These are phyloP conservation scores for Halophytophthora polymorphica DNA, from an alignment of 352 stramenopile genomes.

Conservation along the genomic window DNA sequence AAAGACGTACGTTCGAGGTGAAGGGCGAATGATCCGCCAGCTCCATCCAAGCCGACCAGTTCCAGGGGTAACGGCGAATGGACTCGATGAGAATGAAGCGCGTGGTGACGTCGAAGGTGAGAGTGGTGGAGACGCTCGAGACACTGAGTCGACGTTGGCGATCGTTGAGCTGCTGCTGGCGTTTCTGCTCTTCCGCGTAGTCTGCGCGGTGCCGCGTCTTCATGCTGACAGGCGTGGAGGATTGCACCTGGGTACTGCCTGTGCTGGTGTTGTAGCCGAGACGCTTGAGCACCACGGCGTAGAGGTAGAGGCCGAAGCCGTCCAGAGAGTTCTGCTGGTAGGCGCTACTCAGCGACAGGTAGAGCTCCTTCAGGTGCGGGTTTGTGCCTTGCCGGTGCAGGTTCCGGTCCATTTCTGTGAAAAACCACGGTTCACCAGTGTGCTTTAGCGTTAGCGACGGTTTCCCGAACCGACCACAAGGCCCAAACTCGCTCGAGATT, in stretches of 20 bases:
- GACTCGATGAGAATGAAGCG: constrained; percentile 69
- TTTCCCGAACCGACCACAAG: not conserved
- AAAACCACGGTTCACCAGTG: not conserved
- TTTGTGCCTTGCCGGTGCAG: constrained; percentile 50
- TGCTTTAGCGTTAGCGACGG: not conserved
- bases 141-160: constrained; percentile 15
- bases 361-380: constrained; percentile 72
- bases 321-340: constrained; percentile 61
- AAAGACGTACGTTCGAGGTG: constrained; percentile 36
- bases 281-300: constrained; percentile 66
- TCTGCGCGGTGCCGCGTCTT: constrained; percentile 25
- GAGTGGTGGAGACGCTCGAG: constrained; percentile 9
- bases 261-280: constrained; percentile 62
- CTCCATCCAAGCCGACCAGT: constrained; percentile 98
- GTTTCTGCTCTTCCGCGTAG: constrained; percentile 38
- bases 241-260: constrained; percentile 34
- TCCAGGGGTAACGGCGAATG: constrained; percentile 78
- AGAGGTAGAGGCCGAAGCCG: constrained; percentile 78
- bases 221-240: constrained; percentile 36
- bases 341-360: constrained; percentile 41
- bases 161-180: constrained; percentile 21
- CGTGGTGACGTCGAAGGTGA: constrained; percentile 52
- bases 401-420: constrained; percentile 29
- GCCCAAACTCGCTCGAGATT: not conserved
- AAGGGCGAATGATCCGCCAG: constrained; percentile 73